A percentile compares a stretch with the other conserved stretches of the same genome.
Conservation (phyloP, 768 basidiomycete genomes). For the Podaxis sp. region DNA sequence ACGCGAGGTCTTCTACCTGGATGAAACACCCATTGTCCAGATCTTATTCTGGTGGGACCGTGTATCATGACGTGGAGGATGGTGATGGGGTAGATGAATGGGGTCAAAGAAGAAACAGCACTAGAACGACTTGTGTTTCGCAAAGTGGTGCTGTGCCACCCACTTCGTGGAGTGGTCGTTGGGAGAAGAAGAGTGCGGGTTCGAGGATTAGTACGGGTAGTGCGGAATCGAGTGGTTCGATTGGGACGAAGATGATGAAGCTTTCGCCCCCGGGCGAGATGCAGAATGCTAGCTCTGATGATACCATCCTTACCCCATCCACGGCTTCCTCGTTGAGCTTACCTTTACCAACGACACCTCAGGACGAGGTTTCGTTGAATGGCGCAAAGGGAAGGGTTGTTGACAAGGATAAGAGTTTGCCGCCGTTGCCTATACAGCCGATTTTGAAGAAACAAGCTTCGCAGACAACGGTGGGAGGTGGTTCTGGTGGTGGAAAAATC, state of each 20-base stretch:
- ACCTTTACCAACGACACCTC: conserved; percentile 29
- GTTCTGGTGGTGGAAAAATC: conserved; percentile 6
- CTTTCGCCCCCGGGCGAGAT: not conserved
- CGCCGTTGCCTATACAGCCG: conserved; percentile 23
- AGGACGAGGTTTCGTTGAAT: conserved; percentile 18
- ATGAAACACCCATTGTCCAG: conserved; percentile 27
- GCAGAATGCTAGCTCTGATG: conserved; percentile 13
- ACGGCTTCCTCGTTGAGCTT: conserved; percentile 32
- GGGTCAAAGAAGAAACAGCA: conserved; percentile 15
- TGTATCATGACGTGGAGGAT: conserved; percentile 18
- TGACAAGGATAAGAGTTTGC: conserved; percentile 33
- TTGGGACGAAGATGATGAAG: not conserved
- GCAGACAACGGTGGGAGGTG: not conserved
- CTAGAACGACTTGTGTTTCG: conserved; percentile 5
- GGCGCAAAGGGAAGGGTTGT: conserved; percentile 7
- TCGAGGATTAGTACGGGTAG: conserved; percentile 27
- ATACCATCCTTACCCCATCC: conserved; percentile 25
- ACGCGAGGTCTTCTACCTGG: conserved; percentile 6
- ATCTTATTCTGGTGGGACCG: conserved; percentile 28
- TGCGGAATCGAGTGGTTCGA: conserved; percentile 18
- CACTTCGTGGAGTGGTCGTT: conserved; percentile 20
- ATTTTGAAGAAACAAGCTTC: conserved; percentile 17
- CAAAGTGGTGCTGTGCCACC: conserved; percentile 18
- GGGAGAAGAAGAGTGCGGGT: conserved; percentile 11
- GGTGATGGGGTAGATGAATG: conserved; percentile 17